Evolutionary conservation across 2,329 filamentous ascomycete species (phyloP), one percentile per base, ranked within the genome.

Genomic region (Cryphonectria carpinicola): DNA sequence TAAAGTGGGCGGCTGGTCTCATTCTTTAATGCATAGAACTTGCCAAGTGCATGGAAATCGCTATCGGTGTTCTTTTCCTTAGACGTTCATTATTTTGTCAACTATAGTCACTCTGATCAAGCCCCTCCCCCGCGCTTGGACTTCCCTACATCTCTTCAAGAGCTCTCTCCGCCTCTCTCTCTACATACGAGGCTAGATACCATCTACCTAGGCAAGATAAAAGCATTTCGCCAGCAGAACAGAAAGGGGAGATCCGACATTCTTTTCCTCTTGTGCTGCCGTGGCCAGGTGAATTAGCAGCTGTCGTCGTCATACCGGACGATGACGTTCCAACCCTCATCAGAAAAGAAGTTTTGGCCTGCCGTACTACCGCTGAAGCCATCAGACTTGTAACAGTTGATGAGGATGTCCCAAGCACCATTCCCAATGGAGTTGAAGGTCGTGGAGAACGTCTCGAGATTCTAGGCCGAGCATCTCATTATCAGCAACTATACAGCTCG

Each of bases 281-380:
- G 10, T 17, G 28, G 1, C 7, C 17, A 13, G 11, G 32, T 25
- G 32, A 4, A 1, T 66, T 32, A 67, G 46, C 64, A 67, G 35
- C 52, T n/a, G 25, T 67, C 56, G 19, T 35, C 10, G 5, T 70
- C 64, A 17, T 54, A 52, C 22, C 19, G 46, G 41, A 70, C 64
- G 43, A 70, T 63, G 52, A 70, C 68, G 19, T 70, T 70, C 68
- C 64, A 70, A 6, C 41, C 52, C 25, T 52, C 65, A 14, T n/a
- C 32, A 35, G n/a, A 49, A 39, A 68, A 52, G 56, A 70, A 63
- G 64, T 67, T 67, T 28, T 67, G 68, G 52, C 68, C 68, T 13
- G 39, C 32, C 39, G 43, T 66, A 32, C 49, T 60, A 8, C 41
- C 13, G 5, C 19, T 35, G n/a, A 61, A 46, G 19, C 41, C 22